Percentiles rank a stretch among this genome's conserved stretches.
Conservation (phyloP, 2,329 filamentous ascomycete genomes). For the Diaporthe sp. region DNA sequence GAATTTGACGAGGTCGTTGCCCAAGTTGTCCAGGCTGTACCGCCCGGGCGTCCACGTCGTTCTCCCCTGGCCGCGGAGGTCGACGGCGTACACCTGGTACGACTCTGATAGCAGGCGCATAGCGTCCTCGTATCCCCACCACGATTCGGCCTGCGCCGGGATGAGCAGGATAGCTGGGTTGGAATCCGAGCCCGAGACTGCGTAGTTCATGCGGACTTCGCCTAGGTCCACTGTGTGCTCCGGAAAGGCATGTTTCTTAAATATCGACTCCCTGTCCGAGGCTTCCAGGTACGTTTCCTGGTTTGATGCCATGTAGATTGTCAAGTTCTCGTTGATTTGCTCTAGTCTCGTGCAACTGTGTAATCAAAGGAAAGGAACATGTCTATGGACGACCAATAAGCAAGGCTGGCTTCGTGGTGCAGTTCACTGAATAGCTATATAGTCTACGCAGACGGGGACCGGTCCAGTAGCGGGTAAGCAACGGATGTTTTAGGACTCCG, state of each 20-base stretch:
- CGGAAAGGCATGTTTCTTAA: slow-evolving; percentile 39
- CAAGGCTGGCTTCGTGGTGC: background rate
- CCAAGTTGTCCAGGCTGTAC: slow-evolving; percentile 43
- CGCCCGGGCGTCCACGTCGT: slow-evolving; percentile 44
- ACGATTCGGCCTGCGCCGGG: slow-evolving; percentile 42
- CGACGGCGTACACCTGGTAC: slow-evolving; percentile 44
- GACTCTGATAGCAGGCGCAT: slow-evolving; percentile 40
- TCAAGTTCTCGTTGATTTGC: no score
- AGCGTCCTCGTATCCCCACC: slow-evolving; percentile 42
- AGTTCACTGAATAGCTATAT: background rate
- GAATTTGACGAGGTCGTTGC: slow-evolving; percentile 43
- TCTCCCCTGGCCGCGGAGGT: slow-evolving; percentile 43
- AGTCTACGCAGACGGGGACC: background rate
- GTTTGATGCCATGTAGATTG: background rate
- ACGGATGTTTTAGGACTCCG: background rate
- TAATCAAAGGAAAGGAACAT: background rate
- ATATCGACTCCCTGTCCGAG: slow-evolving; percentile 31
- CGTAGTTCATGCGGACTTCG: slow-evolving; percentile 44
- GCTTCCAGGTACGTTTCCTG: slow-evolving; percentile 35
- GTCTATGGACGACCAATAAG: no score
- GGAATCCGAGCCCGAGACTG: slow-evolving; percentile 32
- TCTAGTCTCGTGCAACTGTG: background rate
- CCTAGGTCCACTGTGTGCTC: slow-evolving; percentile 43
- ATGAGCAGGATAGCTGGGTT: slow-evolving; percentile 42
- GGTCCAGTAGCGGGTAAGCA: background rate